These are phyloP conservation scores for Podila clonocystis DNA, from an alignment of 192 early-diverging fungal species.

Conservation along the genomic window DNA sequence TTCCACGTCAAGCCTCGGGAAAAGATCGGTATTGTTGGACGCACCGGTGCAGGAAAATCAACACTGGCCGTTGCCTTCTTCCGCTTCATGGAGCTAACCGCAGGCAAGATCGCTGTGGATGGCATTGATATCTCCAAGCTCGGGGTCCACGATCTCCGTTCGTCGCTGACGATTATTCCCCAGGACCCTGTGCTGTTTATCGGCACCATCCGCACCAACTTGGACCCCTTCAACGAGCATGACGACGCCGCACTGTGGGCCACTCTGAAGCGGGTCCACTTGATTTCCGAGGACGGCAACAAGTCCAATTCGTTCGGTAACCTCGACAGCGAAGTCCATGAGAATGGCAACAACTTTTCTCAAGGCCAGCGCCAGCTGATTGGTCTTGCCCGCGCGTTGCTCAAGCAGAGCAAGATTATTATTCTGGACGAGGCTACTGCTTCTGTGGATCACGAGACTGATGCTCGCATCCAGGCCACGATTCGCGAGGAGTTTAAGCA, in stretches of 20 bases:
- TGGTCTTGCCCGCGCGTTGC: constrained; percentile 82
- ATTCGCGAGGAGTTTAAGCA: constrained; percentile 82
- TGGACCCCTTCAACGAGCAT: constrained; percentile 82
- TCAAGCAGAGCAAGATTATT: constrained; percentile 70
- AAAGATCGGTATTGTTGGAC: constrained; percentile 93
- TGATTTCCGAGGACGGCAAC: constrained; percentile 53
- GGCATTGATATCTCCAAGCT: constrained; percentile 79
- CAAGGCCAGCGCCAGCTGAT: constrained; percentile 89
- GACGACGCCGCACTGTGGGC: constrained; percentile 72
- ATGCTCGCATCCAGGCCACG: constrained; percentile 88
- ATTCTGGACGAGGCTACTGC: constrained; percentile 63
- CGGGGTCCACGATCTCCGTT: constrained; percentile 79
- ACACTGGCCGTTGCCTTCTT: constrained; percentile 81
- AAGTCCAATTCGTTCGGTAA: constrained; percentile 56
- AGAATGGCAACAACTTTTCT: constrained; percentile 81
- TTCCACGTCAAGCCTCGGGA: constrained; percentile 71
- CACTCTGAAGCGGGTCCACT: constrained; percentile 70
- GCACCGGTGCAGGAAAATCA: constrained; percentile 77
- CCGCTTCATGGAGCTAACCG: constrained; percentile 80
- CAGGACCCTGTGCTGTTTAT: constrained; percentile 79
- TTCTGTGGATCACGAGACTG: constrained; percentile 86
- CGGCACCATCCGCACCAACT: constrained; percentile 77
- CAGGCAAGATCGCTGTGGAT: constrained; percentile 80
- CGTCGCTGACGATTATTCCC: constrained; percentile 79
- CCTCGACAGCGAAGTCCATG: constrained; percentile 65